Conservation (phyloP, 192 early-diverging fungal genomes). For the Kickxella alabastrina region DNA sequence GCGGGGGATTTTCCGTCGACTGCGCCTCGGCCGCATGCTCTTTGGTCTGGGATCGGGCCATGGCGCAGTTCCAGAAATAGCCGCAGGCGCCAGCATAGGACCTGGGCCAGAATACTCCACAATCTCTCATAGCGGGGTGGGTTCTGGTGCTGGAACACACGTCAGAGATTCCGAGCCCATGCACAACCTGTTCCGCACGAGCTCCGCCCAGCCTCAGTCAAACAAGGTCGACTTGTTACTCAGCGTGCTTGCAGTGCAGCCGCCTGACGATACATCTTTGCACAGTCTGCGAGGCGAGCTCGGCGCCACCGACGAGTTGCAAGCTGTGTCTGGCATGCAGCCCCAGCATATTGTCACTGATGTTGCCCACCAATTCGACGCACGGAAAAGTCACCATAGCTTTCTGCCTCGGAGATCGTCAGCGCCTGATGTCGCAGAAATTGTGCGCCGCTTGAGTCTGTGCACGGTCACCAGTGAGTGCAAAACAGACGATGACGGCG, state of each 20-base stretch:
- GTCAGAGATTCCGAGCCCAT: too few species aligned
- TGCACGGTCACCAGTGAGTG: background rate
- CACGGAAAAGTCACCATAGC: constrained; percentile 41
- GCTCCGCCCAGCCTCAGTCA: constrained; percentile 28
- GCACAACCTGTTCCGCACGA: constrained; percentile 18
- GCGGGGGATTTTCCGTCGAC: constrained; percentile 33
- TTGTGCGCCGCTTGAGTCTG: constrained; percentile 22
- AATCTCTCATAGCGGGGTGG: too few species aligned
- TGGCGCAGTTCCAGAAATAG: background rate
- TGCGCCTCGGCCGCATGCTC: constrained; percentile 46
- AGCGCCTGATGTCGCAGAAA: constrained; percentile 38
- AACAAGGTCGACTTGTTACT: constrained; percentile 2
- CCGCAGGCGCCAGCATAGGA: constrained; percentile 10
- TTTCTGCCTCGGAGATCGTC: constrained; percentile 37
- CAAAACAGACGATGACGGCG: background rate
- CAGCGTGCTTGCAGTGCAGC: background rate
- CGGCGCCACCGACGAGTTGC: background rate
- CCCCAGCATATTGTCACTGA: constrained; percentile 2
- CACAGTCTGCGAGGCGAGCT: too few species aligned
- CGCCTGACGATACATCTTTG: too few species aligned
- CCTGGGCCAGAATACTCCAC: too few species aligned
- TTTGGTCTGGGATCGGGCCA: constrained; percentile 23
- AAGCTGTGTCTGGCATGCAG: constrained; percentile 2
- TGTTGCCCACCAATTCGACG: constrained; percentile 3
- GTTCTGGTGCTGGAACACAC: too few species aligned